phyloP scores from a whole-genome alignment of 176 grass and related monocot species.

The Rhynchospora pubera region DNA sequence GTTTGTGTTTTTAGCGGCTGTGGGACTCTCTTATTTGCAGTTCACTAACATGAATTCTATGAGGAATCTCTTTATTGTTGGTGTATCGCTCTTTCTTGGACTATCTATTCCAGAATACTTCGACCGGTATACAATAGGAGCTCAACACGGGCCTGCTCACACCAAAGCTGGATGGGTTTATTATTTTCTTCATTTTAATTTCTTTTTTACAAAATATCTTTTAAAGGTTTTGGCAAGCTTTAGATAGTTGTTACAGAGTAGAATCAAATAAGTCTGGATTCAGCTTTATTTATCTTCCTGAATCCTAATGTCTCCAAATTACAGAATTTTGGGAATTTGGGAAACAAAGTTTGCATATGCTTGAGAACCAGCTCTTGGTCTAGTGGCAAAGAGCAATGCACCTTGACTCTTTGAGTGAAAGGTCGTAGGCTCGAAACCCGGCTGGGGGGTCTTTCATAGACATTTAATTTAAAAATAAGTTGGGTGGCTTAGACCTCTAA shows the following conservation, averaged over 20 bases:
- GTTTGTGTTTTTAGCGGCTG: slow-evolving; percentile 49
- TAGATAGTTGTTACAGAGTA: not conserved
- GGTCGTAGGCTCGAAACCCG: no score
- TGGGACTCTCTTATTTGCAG: slow-evolving; percentile 88
- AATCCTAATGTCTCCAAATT: not conserved
- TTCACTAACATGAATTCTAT: slow-evolving; percentile 99
- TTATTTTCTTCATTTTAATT: not conserved
- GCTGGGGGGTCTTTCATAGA: no score
- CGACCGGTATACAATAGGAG: slow-evolving; percentile 43
- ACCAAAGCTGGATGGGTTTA: slow-evolving; percentile 91
- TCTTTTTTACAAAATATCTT: not conserved
- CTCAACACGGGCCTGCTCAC: slow-evolving; percentile 62
- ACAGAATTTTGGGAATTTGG: not conserved
- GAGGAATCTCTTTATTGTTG: slow-evolving; percentile 82
- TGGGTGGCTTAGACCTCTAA: no score
- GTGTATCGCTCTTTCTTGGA: slow-evolving; percentile 88
- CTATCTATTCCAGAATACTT: slow-evolving; percentile 94
- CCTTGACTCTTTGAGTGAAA: no score
- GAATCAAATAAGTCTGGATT: not conserved
- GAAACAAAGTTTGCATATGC: not conserved
- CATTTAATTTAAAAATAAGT: no score
- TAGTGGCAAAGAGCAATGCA: no score
- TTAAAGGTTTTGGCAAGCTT: not conserved
- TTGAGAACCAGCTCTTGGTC: no score
- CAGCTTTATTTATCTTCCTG: not conserved